Percentiles rank a stretch among this genome's conserved stretches.
Evolutionary conservation across 352 stramenopile species (phyloP).

Genomic region (Sclerospora graminicola): DNA sequence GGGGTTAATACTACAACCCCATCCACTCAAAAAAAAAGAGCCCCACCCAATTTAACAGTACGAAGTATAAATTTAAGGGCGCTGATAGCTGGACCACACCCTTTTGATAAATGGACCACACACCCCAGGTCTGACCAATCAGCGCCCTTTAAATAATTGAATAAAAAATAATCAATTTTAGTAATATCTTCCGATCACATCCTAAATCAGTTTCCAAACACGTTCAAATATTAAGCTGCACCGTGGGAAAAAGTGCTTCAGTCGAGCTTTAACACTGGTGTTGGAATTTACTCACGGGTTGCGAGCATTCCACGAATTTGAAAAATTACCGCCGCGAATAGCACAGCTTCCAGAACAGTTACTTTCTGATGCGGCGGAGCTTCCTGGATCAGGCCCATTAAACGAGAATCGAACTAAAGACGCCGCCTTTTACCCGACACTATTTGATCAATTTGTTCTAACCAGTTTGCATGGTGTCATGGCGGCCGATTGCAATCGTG

Average conservation of each 20-base stretch:
- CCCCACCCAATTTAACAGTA: no score
- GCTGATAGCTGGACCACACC: no score
- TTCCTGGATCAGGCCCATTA: conserved; percentile 29
- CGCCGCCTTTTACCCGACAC: conserved; percentile 52
- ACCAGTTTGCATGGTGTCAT: conserved; percentile 68
- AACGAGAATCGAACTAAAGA: conserved; percentile 10
- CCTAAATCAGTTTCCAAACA: conserved; percentile 79
- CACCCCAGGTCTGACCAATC: no score
- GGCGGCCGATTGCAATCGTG: conserved; percentile 63
- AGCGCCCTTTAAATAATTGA: no score
- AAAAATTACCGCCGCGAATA: conserved; percentile 63
- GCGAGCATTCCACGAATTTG: conserved; percentile 69
- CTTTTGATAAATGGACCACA: no score
- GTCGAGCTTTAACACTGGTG: conserved; percentile 58
- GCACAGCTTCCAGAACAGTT: conserved; percentile 58
- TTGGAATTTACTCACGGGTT: conserved; percentile 66
- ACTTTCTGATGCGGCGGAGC: conserved; percentile 39
- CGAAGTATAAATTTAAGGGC: no score
- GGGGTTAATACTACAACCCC: no score
- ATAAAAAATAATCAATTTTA: no score
- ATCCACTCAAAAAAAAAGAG: no score
- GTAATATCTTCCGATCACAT: no score
- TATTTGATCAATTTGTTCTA: conserved; percentile 82
- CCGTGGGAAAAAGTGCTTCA: conserved; percentile 67
- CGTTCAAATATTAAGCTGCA: conserved; percentile 68